Evolutionary conservation across 441 rosid genomes (phyloP), one percentile per base, ranked within the genome.

Genomic region (Theobroma grandiflorum): DNA sequence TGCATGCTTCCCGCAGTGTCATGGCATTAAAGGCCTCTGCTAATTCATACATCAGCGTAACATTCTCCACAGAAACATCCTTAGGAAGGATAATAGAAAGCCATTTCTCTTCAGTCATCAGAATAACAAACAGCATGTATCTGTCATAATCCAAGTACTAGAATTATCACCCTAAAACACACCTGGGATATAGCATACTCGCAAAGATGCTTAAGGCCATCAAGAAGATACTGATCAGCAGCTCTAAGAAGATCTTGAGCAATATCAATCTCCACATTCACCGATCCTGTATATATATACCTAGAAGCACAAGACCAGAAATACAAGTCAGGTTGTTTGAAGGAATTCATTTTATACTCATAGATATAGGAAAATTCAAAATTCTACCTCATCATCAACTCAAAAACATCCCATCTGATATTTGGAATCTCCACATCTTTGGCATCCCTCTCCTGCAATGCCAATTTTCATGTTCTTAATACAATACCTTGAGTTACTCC

Each of bases 171-270:
- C 4, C 18, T 66, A 55, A 38, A 78, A 76, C 84, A 57, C 67
- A 92, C 94, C 92, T 89, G 88, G 53, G 96, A 88, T 70, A 90
- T 89, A 79, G 87, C 76, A 78, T 84, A 88, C 76, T 90, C 94
- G 61, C 96, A 89, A 50, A 81, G 87, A 62, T 89, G 88, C 75
- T 92, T 92, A 65, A 92, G 92, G 20, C 91, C 93, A 42, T 88
- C 86, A 49, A 92, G 78, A 74, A 92, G 92, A 89, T 90, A 92
- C 72, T 92, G 96, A 82, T 92, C 94, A 18, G 96, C 94, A 75
- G 96, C 94, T 80, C 83, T 86, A 38, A 92, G 96, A 79, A 92
- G 89, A 61, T 90, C 92, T 78, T 85, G 90, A 76, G 93, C 96
- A 80, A 87, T 65, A 78, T 87, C 86, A 65, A 79, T 79, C 4